Conservation (phyloP, 768 basidiomycete species). For the Tulasnella sp. region DNA sequence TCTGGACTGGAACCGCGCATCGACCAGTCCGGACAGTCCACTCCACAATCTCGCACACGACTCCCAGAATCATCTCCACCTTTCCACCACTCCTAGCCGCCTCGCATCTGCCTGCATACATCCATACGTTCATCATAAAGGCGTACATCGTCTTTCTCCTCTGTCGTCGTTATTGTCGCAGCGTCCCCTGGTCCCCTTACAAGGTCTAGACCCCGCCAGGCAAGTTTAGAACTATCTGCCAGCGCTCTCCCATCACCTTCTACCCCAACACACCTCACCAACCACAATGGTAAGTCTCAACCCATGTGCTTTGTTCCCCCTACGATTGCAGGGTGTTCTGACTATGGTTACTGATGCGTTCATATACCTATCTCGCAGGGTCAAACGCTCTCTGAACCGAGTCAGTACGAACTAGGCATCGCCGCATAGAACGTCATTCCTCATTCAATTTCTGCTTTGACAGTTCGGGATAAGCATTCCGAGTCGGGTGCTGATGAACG, state of each 20-base stretch:
- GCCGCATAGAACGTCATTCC: slow-evolving; percentile 17
- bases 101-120: background rate
- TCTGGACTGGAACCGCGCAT: background rate
- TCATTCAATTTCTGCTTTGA: slow-evolving; percentile 29
- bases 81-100: background rate
- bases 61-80: background rate
- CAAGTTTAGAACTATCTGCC: background rate
- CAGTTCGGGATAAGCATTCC: slow-evolving; percentile 80
- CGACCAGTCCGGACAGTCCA: background rate
- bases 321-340: background rate
- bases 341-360: background rate
- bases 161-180: background rate
- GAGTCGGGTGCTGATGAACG: slow-evolving; percentile 66
- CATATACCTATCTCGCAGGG: slow-evolving; percentile 49
- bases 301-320: background rate
- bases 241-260: background rate
- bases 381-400: slow-evolving; percentile 80
- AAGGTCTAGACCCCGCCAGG: background rate
- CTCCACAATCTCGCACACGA: background rate
- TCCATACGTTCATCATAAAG: background rate
- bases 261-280: background rate
- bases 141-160: background rate
- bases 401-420: slow-evolving; percentile 44
- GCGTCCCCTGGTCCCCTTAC: background rate
- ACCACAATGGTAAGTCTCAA: slow-evolving; percentile 8